Percentiles rank a stretch among this genome's conserved stretches.
phyloP scores from a whole-genome alignment of 257 asterid species.

The Solanum acaule region DNA sequence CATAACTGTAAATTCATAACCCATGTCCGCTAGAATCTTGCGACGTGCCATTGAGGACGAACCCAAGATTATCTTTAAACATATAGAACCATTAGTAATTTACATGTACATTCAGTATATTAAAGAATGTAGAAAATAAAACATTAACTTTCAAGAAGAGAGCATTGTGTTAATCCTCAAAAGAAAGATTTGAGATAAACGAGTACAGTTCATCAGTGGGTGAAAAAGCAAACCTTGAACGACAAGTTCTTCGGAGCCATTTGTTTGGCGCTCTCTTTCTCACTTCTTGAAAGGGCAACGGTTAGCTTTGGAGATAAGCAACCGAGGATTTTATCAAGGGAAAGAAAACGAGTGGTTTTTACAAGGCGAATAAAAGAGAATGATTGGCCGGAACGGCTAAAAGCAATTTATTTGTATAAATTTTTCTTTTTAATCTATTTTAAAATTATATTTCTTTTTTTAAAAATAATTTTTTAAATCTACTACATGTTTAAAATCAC shows the following conservation, averaged over 20 bases:
- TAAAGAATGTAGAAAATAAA: neutral
- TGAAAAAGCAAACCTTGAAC: constrained; percentile 17
- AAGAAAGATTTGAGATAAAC: neutral
- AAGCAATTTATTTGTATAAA: too few relatives aligned
- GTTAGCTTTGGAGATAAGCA: constrained; percentile 26
- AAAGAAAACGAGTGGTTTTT: neutral
- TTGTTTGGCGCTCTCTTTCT: neutral
- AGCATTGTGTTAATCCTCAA: neutral
- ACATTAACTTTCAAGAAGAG: neutral
- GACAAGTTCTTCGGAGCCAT: constrained; percentile 29
- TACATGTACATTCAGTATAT: too few relatives aligned
- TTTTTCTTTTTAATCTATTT: too few relatives aligned
- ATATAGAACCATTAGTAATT: neutral
- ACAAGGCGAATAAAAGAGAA: neutral
- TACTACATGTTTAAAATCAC: too few relatives aligned
- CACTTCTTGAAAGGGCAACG: neutral
- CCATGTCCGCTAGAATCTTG: constrained; percentile 64
- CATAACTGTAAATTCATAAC: constrained; percentile 55
- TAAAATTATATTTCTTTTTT: too few relatives aligned
- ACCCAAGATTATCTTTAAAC: constrained; percentile 62
- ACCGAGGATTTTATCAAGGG: neutral
- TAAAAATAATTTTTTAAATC: too few relatives aligned
- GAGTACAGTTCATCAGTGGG: neutral
- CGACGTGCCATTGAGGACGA: constrained; percentile 76
- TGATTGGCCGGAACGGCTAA: neutral